Evolutionary conservation across 768 basidiomycete species (phyloP).

Genomic region (Amanita phalloides): DNA sequence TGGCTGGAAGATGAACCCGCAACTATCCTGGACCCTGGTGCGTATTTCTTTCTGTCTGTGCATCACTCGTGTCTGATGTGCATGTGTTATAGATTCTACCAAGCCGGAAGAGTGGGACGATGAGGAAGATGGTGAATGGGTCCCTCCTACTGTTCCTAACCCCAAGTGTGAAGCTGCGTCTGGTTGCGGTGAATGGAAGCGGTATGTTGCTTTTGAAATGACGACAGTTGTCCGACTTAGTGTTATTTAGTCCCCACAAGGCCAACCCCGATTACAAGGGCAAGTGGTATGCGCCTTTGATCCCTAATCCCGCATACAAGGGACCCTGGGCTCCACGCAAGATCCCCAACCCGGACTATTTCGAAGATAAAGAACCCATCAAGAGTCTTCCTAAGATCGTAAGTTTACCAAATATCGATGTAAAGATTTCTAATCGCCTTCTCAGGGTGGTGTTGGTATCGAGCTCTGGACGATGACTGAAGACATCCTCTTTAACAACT

Average conservation of each 20-base stretch:
- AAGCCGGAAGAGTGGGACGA: slow-evolving; percentile 99
- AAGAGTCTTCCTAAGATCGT: slow-evolving; percentile 83
- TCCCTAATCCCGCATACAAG: slow-evolving; percentile 97
- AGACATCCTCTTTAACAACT: slow-evolving; percentile 87
- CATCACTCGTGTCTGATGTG: background rate
- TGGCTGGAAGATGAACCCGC: slow-evolving; percentile 89
- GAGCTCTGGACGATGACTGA: slow-evolving; percentile 99
- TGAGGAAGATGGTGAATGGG: slow-evolving; percentile 98
- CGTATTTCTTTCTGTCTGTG: slow-evolving; percentile 8
- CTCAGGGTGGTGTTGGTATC: slow-evolving; percentile 85
- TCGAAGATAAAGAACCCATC: slow-evolving; percentile 77
- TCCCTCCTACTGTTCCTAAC: slow-evolving; percentile 83
- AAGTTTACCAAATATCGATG: slow-evolving; percentile 14
- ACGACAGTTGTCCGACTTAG: background rate
- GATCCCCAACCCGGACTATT: slow-evolving; percentile 87
- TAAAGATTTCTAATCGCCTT: slow-evolving; percentile 3
- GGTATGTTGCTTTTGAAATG: slow-evolving; percentile 25
- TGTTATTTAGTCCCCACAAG: slow-evolving; percentile 58
- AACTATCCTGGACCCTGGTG: slow-evolving; percentile 80
- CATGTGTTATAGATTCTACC: slow-evolving; percentile 45
- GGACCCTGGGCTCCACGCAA: slow-evolving; percentile 88
- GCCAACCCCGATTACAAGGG: slow-evolving; percentile 95
- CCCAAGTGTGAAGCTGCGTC: slow-evolving; percentile 83
- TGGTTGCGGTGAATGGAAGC: slow-evolving; percentile 94
- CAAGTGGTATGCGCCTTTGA: slow-evolving; percentile 92